phyloP scores from a whole-genome alignment of 176 grass and related monocot genomes.

The Oryza coarctata region DNA sequence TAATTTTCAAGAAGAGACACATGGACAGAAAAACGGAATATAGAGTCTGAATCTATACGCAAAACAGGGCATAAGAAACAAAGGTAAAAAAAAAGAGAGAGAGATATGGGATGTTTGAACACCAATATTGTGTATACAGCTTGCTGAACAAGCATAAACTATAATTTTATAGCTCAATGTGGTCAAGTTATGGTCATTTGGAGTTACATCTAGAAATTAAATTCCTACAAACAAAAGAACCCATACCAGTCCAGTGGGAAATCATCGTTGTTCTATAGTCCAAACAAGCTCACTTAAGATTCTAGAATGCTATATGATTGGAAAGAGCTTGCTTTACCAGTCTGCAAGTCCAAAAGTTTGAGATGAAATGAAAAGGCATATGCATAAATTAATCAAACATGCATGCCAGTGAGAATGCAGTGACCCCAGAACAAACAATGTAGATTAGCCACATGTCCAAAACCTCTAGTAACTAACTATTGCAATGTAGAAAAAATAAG shows the following conservation, averaged over 20 bases:
- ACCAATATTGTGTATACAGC: too few species aligned
- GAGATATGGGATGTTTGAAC: too few species aligned
- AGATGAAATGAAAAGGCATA: not conserved
- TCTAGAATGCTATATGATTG: constrained; percentile 3
- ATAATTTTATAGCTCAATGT: too few species aligned
- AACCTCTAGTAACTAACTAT: constrained; percentile 1
- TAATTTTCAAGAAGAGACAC: too few species aligned
- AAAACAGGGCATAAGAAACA: too few species aligned
- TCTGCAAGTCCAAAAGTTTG: not conserved
- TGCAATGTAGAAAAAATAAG: not conserved
- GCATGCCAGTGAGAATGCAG: constrained; percentile 44
- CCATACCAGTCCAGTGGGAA: not conserved
- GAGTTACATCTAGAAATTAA: too few species aligned
- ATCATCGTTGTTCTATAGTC: not conserved
- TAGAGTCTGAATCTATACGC: too few species aligned
- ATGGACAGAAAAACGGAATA: too few species aligned
- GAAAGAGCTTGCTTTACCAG: not conserved
- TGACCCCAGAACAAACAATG: constrained; percentile 1
- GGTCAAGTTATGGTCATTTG: too few species aligned
- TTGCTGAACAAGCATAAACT: too few species aligned
- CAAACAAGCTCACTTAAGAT: not conserved
- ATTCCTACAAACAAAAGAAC: not conserved
- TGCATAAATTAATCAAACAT: constrained; percentile 12
- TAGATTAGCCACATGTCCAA: constrained; percentile 26
- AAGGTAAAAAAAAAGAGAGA: too few species aligned